Evolutionary conservation across 2,329 filamentous ascomycete genomes (phyloP).

Genomic region (Fusarium sp.): DNA sequence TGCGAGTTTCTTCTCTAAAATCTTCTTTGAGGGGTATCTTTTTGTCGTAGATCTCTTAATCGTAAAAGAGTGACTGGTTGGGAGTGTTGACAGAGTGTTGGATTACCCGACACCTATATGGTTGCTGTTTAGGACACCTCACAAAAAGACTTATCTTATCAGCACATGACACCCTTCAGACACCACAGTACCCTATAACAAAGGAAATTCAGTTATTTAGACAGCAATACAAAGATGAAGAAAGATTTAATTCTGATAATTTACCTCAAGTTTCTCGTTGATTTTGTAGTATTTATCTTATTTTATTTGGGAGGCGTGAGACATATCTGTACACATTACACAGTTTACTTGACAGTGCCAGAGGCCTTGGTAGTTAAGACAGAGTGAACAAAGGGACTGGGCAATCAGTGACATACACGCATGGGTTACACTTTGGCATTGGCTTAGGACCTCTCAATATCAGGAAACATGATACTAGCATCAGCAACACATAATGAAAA

Average conservation of each 20-base stretch:
- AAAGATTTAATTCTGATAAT: no score
- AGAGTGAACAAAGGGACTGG: no score
- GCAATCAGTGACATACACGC: no score
- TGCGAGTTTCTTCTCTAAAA: not conserved
- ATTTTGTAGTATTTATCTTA: no score
- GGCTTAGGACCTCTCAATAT: no score
- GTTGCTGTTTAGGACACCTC: conserved; percentile 52
- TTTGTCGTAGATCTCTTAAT: not conserved
- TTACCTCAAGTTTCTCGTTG: no score
- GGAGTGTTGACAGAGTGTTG: conserved; percentile 25
- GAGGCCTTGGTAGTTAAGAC: not conserved
- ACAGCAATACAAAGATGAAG: not conserved
- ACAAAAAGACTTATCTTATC: conserved; percentile 56
- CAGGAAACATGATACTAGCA: not conserved
- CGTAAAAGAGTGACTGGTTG: conserved; percentile 36
- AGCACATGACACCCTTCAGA: conserved; percentile 51
- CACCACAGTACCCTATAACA: conserved; percentile 39
- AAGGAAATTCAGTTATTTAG: not conserved
- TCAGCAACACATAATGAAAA: conserved; percentile 1
- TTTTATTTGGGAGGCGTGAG: no score
- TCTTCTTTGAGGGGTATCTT: not conserved
- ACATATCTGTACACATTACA: no score
- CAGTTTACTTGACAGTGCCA: no score
- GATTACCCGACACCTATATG: conserved; percentile 5
- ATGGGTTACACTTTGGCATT: no score